Base-by-base conservation (phyloP, 768 basidiomycete species). In the Pulveroboletus sp. region DNA sequence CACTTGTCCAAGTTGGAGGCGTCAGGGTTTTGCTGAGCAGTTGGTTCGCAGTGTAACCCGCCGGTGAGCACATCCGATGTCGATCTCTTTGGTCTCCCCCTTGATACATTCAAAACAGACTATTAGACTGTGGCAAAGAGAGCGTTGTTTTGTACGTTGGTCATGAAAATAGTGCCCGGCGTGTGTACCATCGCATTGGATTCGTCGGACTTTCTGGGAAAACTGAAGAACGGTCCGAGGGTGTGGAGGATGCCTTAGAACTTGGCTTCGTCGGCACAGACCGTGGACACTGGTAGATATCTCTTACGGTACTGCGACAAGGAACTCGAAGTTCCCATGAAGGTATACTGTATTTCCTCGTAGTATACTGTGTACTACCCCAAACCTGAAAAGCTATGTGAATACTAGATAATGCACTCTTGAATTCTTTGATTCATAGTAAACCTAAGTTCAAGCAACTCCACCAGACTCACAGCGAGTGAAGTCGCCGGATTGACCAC, bases 401-500 rank as follows among this genome's bases (percentile, higher is more conserved):
- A 36, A 43, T 11, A 42, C 12, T 17, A 7, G 20, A 17, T 13
- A 34, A 41, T 50, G 36, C 35, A 17, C 21, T 10, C 39, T 27
- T n/a, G n/a, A n/a, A n/a, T 34, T 27, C 29, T 34, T 20, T 17
- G 7, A n/a, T 11, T 20, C 8, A 33, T 13, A 19, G 23, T 25
- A 13, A 38, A 31, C 17, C 14, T 20, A 21, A n/a, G 21, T 37
- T 21, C 43, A 49, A 10, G 6, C 19, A 29, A 9, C 27, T 12
- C 49, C 25, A 32, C 35, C 33, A 33, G 31, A 10, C 33, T 13
- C 49, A 21, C 10, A 3, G 21, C 67, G 67, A 43, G 53, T 62
- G 68, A 91, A 94, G 67, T 85, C 80, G 12, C 83, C 87, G 58
- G 83, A 85, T 65, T 74, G 75, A 16, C 91, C 92, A 12, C 90